These are phyloP conservation scores for Bretschneidera sinensis DNA, from an alignment of 345 rosid genomes.

Conservation along the genomic window DNA sequence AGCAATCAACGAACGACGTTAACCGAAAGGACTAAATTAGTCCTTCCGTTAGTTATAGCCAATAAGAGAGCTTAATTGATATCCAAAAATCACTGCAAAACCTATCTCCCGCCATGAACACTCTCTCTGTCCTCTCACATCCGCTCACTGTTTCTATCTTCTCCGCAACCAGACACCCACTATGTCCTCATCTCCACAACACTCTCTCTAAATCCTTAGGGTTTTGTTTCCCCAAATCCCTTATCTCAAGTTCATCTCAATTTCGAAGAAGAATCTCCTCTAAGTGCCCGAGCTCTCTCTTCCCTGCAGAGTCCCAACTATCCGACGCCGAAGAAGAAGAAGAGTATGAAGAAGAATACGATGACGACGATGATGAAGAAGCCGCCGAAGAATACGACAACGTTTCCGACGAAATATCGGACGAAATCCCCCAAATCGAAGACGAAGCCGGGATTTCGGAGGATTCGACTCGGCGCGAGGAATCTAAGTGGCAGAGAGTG, in stretches of 20 bases:
- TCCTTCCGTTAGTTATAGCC: too few relatives aligned
- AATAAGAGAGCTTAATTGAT: too few relatives aligned
- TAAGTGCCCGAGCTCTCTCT: constrained; percentile 39
- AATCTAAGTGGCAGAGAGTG: constrained; percentile 62
- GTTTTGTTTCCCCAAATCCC: constrained; percentile 27
- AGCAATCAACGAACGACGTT: too few relatives aligned
- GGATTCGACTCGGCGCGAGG: constrained; percentile 37
- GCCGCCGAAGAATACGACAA: constrained; percentile 64
- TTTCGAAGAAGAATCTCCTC: constrained; percentile 18
- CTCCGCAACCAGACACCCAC: constrained; percentile 20
- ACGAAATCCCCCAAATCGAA: constrained; percentile 38
- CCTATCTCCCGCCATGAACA: constrained; percentile 60
- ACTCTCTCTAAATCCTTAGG: constrained; percentile 24
- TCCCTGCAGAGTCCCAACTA: constrained; percentile 51
- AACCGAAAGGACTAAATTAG: too few relatives aligned
- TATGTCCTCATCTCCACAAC: constrained; percentile 9
- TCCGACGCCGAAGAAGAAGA: constrained; percentile 58
- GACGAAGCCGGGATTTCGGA: constrained; percentile 41
- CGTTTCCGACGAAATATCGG: constrained; percentile 31
- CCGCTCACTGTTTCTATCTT: constrained; percentile 14
- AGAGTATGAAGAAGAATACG: constrained; percentile 36
- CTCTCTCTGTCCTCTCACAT: constrained; percentile 41
- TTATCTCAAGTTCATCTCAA: constrained; percentile 20
- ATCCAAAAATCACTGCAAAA: constrained; percentile 18
- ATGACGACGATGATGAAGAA: constrained; percentile 45